Conservation (phyloP, 2,329 filamentous ascomycete genomes). For the Colletotrichum aenigma region DNA sequence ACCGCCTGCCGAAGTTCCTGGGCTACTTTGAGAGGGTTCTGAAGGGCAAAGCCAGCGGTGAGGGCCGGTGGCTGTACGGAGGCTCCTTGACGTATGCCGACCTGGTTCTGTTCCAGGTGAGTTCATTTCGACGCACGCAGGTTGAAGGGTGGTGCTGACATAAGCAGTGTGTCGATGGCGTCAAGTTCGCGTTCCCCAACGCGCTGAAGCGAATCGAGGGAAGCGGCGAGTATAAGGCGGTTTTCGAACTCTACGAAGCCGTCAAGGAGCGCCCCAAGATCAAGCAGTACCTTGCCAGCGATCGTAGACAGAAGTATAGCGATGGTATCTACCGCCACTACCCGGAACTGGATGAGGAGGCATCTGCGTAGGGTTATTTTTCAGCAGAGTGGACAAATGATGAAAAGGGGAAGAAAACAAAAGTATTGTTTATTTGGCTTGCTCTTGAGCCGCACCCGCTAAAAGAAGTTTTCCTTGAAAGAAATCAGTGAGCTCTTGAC, state of each 20-base stretch:
- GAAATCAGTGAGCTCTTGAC: not conserved
- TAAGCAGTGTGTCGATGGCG: conserved; percentile 57
- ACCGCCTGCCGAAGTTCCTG: conserved; percentile 74
- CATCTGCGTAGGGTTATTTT: not conserved
- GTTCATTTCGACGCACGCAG: not conserved
- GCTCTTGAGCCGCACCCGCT: not conserved
- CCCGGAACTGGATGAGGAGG: conserved; percentile 67
- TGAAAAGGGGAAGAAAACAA: not conserved
- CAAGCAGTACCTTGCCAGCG: conserved; percentile 71
- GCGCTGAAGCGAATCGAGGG: conserved; percentile 59
- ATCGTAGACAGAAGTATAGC: conserved; percentile 64
- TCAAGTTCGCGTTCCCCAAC: conserved; percentile 73
- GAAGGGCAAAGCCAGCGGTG: conserved; percentile 57
- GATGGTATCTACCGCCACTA: conserved; percentile 76
- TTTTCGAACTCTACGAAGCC: conserved; percentile 69
- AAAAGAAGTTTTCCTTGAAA: not conserved
- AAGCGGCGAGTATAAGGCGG: conserved; percentile 59
- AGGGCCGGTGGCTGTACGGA: conserved; percentile 70
- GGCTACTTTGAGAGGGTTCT: conserved; percentile 73
- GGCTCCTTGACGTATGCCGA: conserved; percentile 73
- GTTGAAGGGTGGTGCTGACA: not conserved
- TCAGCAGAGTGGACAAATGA: not conserved
- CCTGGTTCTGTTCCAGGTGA: conserved; percentile 73
- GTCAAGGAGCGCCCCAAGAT: conserved; percentile 68
- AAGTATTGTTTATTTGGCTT: not conserved